These are phyloP conservation scores for Calocera cornea DNA, from an alignment of 768 basidiomycete species.

Conservation along the genomic window DNA sequence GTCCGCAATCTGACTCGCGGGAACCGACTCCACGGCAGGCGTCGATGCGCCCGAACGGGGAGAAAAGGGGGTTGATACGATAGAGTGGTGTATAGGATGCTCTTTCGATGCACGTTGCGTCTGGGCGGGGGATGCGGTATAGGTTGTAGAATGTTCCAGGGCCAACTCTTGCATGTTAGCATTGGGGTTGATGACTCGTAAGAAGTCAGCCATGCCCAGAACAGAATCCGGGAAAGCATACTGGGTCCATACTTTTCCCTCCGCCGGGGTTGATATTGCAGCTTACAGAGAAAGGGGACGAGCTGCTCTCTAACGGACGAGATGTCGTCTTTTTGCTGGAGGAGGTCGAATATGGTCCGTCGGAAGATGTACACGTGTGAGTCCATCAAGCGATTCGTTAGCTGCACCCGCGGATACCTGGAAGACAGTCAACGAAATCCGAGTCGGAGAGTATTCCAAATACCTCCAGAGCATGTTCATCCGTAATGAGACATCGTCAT, in stretches of 20 bases:
- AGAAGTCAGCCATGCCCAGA: background rate
- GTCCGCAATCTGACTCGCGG: slow-evolving; percentile 16
- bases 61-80: slow-evolving; percentile 27
- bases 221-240: background rate
- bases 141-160: slow-evolving; percentile 44
- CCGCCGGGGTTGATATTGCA: slow-evolving; percentile 43
- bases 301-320: slow-evolving; percentile 84
- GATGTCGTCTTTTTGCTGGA: slow-evolving; percentile 49
- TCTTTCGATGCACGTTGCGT: background rate
- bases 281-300: slow-evolving; percentile 81
- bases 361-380: slow-evolving; percentile 87
- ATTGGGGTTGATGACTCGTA: slow-evolving; percentile 35
- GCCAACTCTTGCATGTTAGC: slow-evolving; percentile 37
- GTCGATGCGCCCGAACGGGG: slow-evolving; percentile 1
- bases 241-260: slow-evolving; percentile 14
- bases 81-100: slow-evolving; percentile 9
- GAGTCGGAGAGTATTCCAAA: slow-evolving; percentile 16
- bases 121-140: slow-evolving; percentile 16
- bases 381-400: slow-evolving; percentile 60
- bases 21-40: slow-evolving; percentile 6
- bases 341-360: slow-evolving; percentile 53
- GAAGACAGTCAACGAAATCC: slow-evolving; percentile 6
- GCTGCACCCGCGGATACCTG: slow-evolving; percentile 57
- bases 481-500: slow-evolving; percentile 57
- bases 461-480: slow-evolving; percentile 64